Base-by-base conservation (phyloP, 2,329 filamentous ascomycete genomes). In the Aciculosporium take region DNA sequence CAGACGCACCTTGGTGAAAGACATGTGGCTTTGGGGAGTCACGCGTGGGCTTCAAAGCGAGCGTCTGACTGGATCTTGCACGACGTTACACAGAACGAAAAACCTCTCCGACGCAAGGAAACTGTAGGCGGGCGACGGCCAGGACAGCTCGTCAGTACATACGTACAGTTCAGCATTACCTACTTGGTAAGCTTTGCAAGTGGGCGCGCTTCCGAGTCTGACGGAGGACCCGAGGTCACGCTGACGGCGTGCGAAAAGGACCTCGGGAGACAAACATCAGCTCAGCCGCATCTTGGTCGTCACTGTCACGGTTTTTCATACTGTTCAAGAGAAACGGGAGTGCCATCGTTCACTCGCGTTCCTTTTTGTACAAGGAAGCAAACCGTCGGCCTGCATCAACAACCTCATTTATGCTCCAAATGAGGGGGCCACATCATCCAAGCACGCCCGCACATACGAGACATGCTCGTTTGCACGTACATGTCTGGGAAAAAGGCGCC, bases 11-110 rank as follows among this genome's bases (percentile, higher is more conserved):
- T 32, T 29, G 35, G 17, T 28, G 21, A 27, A 24, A 7, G n/a
- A 12, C 23, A 20, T 33, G 35, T 39, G 40, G 40, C 35, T 38
- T 33, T 25, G 29, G n/a, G 12, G 13, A 37, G 41, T 43, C 31
- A 43, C 37, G 41, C 41, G 30, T 34, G 37, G n/a, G 37, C 20
- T 21, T 17, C 4, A 31, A 31, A 23, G 24, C 13, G n/a, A 39
- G 27, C 30, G 9, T 43, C 36, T 28, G 24, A 39, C 36, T 39
- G 36, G 36, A 29, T 17, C 37, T 23, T 30, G 37, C 30, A 23
- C 30, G 25, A 27, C n/a, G 21, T 34, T 7, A 27, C 40, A 18
- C 21, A 27, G 21, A 27, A 29, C 13, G 21, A 33, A 21, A 29
- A 18, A 6, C 18, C 20, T 23, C 20, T 10, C 20, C 23, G 28